Conservation (phyloP, 768 basidiomycete genomes). For the Boletus coccyginus region DNA sequence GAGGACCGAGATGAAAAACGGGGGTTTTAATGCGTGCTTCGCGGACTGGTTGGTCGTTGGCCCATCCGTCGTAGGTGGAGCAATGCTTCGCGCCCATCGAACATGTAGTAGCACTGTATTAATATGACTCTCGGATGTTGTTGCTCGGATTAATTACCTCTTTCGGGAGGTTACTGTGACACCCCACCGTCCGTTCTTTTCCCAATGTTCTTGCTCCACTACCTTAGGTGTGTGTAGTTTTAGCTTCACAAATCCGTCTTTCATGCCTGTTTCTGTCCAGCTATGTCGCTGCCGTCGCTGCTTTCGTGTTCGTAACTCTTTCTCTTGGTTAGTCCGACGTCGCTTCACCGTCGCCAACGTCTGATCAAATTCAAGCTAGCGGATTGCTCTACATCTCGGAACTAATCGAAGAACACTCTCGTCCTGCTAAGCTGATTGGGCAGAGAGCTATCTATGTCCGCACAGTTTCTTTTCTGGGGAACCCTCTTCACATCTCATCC, state of each 20-base stretch:
- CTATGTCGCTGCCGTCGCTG: constrained; percentile 73
- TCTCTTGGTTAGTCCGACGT: constrained; percentile 67
- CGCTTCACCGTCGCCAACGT: neutral
- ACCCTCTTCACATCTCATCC: constrained; percentile 4
- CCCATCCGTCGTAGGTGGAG: constrained; percentile 17
- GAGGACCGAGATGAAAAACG: constrained; percentile 63
- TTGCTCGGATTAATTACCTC: neutral
- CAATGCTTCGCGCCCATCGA: constrained; percentile 48
- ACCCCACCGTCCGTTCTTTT: no score
- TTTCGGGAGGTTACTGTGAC: neutral
- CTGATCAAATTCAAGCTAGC: constrained; percentile 57
- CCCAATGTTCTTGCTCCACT: constrained; percentile 50
- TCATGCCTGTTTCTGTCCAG: constrained; percentile 32
- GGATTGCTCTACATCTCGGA: constrained; percentile 93
- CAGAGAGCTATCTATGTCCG: constrained; percentile 86
- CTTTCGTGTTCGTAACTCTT: constrained; percentile 87
- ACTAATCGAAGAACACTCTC: constrained; percentile 91
- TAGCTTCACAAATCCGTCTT: constrained; percentile 1
- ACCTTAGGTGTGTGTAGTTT: constrained; percentile 50
- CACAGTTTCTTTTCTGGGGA: constrained; percentile 8
- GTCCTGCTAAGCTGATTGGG: constrained; percentile 76
- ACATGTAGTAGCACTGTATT: constrained; percentile 24
- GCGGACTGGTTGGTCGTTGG: constrained; percentile 5
- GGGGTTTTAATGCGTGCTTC: constrained; percentile 70
- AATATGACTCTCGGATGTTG: no score